Conservation (phyloP, 257 asterid genomes). For the Handroanthus guayacan region DNA sequence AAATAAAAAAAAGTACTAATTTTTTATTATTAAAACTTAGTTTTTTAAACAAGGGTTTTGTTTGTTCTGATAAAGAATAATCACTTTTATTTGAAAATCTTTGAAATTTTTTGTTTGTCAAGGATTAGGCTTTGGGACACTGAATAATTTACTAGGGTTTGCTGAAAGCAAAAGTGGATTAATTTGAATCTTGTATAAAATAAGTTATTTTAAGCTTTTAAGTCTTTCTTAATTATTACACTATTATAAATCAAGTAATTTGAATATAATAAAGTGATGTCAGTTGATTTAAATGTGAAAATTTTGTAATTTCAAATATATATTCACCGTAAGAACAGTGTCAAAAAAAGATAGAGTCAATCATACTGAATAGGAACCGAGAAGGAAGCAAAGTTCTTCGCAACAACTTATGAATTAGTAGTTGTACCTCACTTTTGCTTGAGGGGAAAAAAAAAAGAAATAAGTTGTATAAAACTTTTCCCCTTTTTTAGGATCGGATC, state of each 20-base stretch:
- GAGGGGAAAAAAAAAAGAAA: no score
- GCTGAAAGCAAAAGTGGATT: background rate
- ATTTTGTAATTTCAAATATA: background rate
- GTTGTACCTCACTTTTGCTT: no score
- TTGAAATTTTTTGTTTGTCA: slow-evolving; percentile 28
- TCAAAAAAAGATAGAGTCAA: no score
- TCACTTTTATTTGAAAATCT: slow-evolving; percentile 6
- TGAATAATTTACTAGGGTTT: background rate
- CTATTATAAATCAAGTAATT: background rate
- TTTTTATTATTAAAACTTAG: background rate
- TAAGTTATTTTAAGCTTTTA: slow-evolving; percentile 14
- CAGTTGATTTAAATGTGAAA: no score
- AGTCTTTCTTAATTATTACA: background rate
- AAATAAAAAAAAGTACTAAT: no score
- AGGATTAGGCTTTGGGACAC: slow-evolving; percentile 11
- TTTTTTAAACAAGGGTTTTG: background rate
- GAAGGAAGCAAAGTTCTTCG: no score
- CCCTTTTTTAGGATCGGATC: no score
- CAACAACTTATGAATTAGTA: no score
- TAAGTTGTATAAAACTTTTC: no score
- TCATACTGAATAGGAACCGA: no score
- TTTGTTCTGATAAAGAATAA: slow-evolving; percentile 10
- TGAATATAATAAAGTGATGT: background rate
- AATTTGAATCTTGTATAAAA: background rate
- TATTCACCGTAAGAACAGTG: background rate